These are phyloP conservation scores for Coelastrella sp. DNA, from an alignment of 139 green algal genomes.

Conservation along the genomic window DNA sequence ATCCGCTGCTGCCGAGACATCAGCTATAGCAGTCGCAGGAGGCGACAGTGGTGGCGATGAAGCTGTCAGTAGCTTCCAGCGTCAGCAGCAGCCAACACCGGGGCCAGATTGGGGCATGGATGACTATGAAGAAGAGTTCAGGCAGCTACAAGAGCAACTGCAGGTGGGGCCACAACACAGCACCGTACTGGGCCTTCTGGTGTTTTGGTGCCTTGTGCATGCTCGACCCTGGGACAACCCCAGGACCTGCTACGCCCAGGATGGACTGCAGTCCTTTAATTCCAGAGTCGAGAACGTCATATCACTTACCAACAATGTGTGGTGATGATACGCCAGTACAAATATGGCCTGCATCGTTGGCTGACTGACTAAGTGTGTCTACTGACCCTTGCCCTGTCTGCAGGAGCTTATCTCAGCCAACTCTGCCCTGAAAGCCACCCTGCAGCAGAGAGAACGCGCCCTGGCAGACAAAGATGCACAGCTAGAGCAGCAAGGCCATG, in stretches of 20 bases:
- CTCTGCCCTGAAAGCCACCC: constrained; percentile 24
- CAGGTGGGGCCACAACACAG: not conserved
- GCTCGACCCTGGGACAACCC: no score
- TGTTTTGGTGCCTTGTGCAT: no score
- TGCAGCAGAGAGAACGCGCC: constrained; percentile 31
- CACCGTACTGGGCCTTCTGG: no score
- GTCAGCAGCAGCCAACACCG: not conserved
- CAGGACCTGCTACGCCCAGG: no score
- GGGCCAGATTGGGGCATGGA: not conserved
- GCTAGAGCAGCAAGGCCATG: constrained; percentile 33
- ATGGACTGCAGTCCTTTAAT: no score
- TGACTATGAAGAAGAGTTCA: constrained; percentile 42
- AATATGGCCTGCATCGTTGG: no score
- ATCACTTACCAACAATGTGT: no score
- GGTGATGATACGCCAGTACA: not conserved
- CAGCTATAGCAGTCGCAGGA: not conserved
- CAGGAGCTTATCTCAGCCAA: constrained; percentile 33
- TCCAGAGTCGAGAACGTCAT: no score
- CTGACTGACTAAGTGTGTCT: no score
- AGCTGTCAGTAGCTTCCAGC: not conserved
- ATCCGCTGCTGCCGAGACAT: not conserved
- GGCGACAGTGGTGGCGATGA: not conserved
- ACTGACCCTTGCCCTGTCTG: not conserved
- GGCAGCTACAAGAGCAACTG: constrained; percentile 30
- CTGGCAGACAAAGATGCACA: not conserved